Evolutionary conservation across 805 yeast species (phyloP), one percentile per base, ranked within the genome.

Genomic region (Starmerella sp.): DNA sequence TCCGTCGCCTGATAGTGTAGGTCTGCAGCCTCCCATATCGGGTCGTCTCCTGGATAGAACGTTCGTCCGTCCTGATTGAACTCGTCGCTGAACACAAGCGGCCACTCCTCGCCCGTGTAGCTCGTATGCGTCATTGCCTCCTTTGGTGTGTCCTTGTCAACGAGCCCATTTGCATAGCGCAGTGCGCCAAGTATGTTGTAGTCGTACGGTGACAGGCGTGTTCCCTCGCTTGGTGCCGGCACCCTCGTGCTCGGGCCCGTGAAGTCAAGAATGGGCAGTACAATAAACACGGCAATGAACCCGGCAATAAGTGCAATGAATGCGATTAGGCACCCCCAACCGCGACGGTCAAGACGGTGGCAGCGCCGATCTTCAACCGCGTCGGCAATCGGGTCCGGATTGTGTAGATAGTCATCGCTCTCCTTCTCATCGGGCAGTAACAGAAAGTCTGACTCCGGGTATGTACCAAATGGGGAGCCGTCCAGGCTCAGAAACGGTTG

Each of bases 301-400:
- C 84, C 95, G 2, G 83, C 52, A 28, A 79, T 71, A 43, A 91
- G 72, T 0, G 75, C 54, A 5, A 84, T 38, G 37, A 88, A 62
- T 11, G 73, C 72, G 7, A 60, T 34, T 10, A 71, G 31, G 15
- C 67, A 61, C 17, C 63, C 59, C 57, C 62, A 59, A 1, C 75
- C 74, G 6, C 75, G 65, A 29, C 61, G 54, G 62, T 73, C 75
- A 28, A 69, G 56, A 9, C 54, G 51, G 43, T 62, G 64, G 57
- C 74, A 71, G 29, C 57, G 54, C 15, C 70, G 60, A 62, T 88
- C 95, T 64, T 83, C 81, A 57, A 82, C 79, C 17, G 95, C 96
- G 67, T 93, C 98, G 44, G 82, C 86, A 38, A 89, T 83, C 10
- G 96, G 96, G 68, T 90, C 96, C 1, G 97, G 97, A 70, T 91